Base-by-base conservation (phyloP, 495 filamentous ascomycete genomes). In the Penicillium verhagenii region DNA sequence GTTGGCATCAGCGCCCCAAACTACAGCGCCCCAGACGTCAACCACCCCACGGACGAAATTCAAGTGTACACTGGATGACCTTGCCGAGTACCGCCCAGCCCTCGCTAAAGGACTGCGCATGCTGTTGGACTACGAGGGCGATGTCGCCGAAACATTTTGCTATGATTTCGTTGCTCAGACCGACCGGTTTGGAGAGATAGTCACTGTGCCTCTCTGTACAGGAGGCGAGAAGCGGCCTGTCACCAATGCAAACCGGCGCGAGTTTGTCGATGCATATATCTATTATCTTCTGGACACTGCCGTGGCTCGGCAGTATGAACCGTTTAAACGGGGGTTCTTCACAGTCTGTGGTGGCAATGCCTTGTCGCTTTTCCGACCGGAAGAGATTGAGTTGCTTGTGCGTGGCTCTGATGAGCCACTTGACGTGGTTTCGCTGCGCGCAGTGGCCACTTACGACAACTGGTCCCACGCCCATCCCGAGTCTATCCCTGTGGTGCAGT, bases 301-400 rank as follows among this genome's bases (percentile, higher is more conserved):
- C 1, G 88, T 97, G 14, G 71, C 81, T 50, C 79, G 90, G 42
- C 92, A 97, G 63, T 97, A 92, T 53, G 93, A 96, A 70, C 93
- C 92, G 10, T 97, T 97, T 78, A 95, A 93, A 68, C 84, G 92
- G 40, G 92, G 92, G 4, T 97, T 97, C 69, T 97, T 89, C 72
- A 95, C 89, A 2, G 91, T 97, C 35, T 96, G 91, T 66, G 89
- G 88, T 26, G 90, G 92, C 20, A 96, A 96, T 67, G 92, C 92
- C 14, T 75, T 96, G 20, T 90, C 88, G 3, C 79, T 97, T 10
- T 96, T 97, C 67, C 83, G 91, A n/a, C 88, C 92, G 2, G 92
- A 97, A 69, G 92, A 97, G 67, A 95, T 97, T 55, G 92, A 97
- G 64, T 78, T 96, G 4, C 80, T 96, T 2, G 80, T 97, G 13